Conservation (phyloP, 2,329 filamentous ascomycete species). For the Epichloe coenophiala region DNA sequence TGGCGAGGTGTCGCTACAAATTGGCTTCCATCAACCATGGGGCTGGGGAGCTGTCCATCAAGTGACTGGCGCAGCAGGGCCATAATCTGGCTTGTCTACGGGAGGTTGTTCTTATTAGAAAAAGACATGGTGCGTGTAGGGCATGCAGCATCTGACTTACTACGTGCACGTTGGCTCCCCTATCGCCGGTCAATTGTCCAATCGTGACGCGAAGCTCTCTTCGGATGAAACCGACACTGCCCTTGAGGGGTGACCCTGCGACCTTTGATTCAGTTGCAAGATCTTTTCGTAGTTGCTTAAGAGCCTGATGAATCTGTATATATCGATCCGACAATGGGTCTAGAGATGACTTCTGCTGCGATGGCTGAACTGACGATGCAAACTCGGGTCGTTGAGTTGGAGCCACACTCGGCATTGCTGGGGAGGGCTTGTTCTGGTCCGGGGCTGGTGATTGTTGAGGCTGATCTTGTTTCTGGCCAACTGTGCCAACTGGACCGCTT, state of each 20-base stretch:
- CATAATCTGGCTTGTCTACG: constrained; percentile 23
- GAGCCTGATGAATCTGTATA: constrained; percentile 47
- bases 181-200: constrained; percentile 58
- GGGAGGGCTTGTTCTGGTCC: not conserved
- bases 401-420: not conserved
- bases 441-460: not conserved
- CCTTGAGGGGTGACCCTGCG: constrained; percentile 38
- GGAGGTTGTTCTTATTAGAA: not conserved
- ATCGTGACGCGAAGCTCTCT: constrained; percentile 58
- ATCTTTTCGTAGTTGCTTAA: constrained; percentile 54
- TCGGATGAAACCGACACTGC: constrained; percentile 56
- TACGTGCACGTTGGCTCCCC: constrained; percentile 39
- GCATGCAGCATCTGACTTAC: constrained; percentile 18
- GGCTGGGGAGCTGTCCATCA: constrained; percentile 36
- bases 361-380: not conserved
- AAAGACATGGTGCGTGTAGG: not conserved
- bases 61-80: constrained; percentile 38
- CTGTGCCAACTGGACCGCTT: not conserved
- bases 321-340: constrained; percentile 28
- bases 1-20: constrained; percentile 36
- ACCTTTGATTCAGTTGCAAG: constrained; percentile 42
- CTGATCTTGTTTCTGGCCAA: not conserved
- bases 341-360: constrained; percentile 1
- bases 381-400: not conserved
- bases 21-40: constrained; percentile 37